phyloP scores from a whole-genome alignment of 1,284 basidiomycete species.

The Microbotryum lychnidis-dioicae region DNA sequence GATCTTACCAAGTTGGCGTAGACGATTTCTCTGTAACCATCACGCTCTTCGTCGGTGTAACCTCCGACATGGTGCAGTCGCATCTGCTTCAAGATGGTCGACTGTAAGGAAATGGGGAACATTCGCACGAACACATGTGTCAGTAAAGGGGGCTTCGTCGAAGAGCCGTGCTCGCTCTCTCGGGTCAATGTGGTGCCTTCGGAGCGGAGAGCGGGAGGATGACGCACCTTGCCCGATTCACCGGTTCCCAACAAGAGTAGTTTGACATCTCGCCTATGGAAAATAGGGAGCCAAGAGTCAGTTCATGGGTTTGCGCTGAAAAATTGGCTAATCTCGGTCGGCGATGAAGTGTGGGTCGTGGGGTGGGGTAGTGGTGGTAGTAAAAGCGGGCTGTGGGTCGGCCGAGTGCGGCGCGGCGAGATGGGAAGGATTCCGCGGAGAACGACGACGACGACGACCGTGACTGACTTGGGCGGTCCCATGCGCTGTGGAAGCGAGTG shows the following conservation, averaged over 20 bases:
- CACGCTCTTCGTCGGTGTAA: constrained; percentile 30
- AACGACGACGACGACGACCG: no score
- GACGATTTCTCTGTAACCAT: constrained; percentile 32
- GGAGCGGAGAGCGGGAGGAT: not conserved
- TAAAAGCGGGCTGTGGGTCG: not conserved
- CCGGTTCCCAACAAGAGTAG: constrained; percentile 26
- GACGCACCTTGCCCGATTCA: constrained; percentile 23
- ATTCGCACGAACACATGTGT: not conserved
- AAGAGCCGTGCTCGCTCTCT: no score
- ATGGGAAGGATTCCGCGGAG: no score
- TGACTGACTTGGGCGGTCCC: no score
- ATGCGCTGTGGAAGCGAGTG: no score
- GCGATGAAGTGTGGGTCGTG: not conserved
- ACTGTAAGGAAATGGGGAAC: constrained; percentile 3
- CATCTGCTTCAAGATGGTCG: constrained; percentile 31
- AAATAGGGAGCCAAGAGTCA: not conserved
- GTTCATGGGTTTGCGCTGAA: not conserved
- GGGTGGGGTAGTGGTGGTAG: not conserved
- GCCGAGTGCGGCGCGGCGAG: not conserved
- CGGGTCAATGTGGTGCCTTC: no score
- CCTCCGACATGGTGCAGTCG: constrained; percentile 30
- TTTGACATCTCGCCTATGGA: constrained; percentile 27
- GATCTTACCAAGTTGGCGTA: constrained; percentile 29
- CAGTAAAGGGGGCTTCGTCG: not conserved
- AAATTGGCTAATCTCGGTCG: not conserved